Base-by-base conservation (phyloP, 495 filamentous ascomycete genomes). In the Annulohypoxylon maeteangense region DNA sequence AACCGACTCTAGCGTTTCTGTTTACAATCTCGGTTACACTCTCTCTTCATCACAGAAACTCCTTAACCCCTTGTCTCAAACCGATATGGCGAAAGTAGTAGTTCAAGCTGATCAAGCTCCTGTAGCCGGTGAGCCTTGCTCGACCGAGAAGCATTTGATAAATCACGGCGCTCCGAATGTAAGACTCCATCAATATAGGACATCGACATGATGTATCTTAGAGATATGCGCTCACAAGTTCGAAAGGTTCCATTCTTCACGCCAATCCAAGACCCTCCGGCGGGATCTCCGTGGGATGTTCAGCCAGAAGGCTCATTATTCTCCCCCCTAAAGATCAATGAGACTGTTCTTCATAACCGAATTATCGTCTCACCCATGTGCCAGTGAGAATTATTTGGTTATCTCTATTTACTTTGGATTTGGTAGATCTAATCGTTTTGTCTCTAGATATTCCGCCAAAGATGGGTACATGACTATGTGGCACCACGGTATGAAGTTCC, bases 281-380 rank as follows among this genome's bases (percentile, higher is more conserved):
- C 87, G 12, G 89, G 90, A 14, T 89, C 87, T 3, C 86, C 88
- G 18, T 83, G 83, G 27, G 81, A 88, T 65, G 82, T 85, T n/a
- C 87, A 90, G 65, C 82, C 85, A 3, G 80, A 84, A 79, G 84
- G 85, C 51, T 81, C 83, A 23, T n/a, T 72, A 22, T 72, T 79
- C 70, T 70, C 66, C 36, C 89, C 89, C 0, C 71, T 91, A 44
- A 87, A 82, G 18, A 79, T 92, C 59, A 82, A 89, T 20, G 86
- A 87, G 7, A 68, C 86, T 10, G 86, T 79, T 6, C 81, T 91
- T 55, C 89, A 88, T 45, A 91, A 91, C 75, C 85, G 89, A 58
- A 81, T 90, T 32, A 85, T 87, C 54, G 76, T 82, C 25, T 84
- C 87, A 6, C 89, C 89, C 0, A 80, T 91, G 67, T 93, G 91